Evolutionary conservation across 768 basidiomycete genomes (phyloP).

Genomic region (Infundibulicybe gibba): DNA sequence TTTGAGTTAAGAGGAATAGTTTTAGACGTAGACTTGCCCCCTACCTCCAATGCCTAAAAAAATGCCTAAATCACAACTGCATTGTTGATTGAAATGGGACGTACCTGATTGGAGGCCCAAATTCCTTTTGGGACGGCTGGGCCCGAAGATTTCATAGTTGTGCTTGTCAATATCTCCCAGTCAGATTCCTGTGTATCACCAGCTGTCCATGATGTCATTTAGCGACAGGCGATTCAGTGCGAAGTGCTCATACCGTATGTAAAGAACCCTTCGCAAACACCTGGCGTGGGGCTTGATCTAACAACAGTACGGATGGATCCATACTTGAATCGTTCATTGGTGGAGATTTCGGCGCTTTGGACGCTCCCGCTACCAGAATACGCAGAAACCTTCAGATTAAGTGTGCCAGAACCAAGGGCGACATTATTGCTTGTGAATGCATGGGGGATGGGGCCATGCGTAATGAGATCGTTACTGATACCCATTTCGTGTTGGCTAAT

Average conservation of each 20-base stretch:
- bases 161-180: conserved; percentile 31
- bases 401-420: conserved; percentile 23
- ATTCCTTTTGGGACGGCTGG: conserved; percentile 26
- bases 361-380: conserved; percentile 24
- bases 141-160: conserved; percentile 15
- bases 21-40: conserved; percentile 6
- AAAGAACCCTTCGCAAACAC: conserved; percentile 33
- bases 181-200: conserved; percentile 29
- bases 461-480: conserved; percentile 21
- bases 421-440: conserved; percentile 24
- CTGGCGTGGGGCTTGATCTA: conserved; percentile 28
- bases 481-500: conserved; percentile 11
- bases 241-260: conserved; percentile 23
- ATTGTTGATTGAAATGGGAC: background rate
- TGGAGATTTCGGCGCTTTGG: conserved; percentile 24
- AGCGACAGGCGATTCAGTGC: too few species aligned
- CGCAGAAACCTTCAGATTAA: conserved; percentile 28
- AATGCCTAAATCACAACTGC: conserved; percentile 11
- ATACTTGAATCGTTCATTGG: conserved; percentile 23
- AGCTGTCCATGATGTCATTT: conserved; percentile 11
- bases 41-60: conserved; percentile 7
- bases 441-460: conserved; percentile 15
- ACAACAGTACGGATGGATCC: conserved; percentile 29
- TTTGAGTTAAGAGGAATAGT: conserved; percentile 27
- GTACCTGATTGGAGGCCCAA: conserved; percentile 32